Base-by-base conservation (phyloP, 2,329 filamentous ascomycete species). In the Chalaropsis thielavioides region DNA sequence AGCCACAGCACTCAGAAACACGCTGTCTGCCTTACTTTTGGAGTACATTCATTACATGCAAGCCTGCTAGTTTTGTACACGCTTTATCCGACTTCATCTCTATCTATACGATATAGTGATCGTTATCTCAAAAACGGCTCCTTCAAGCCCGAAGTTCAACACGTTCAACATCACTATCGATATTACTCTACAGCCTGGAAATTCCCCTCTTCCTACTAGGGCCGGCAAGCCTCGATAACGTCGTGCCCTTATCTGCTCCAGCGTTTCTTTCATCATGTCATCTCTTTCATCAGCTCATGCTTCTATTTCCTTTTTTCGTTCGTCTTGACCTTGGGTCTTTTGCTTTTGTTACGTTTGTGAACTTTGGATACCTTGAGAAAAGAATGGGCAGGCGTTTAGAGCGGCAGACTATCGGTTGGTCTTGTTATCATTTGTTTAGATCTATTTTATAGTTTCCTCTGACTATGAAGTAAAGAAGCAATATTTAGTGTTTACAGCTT, bases 221-320 rank as follows among this genome's bases (percentile, higher is more conserved):
- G 10, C 35, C 7, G 35, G 10, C 8, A 8, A 38, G 3, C 35
- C 35, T 38, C 35, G 1, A 10, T 38, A 15, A 27, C 10, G 11
- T 22, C 8, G 46, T 24, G 51, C 40, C 38, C 44, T 64, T 64
- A 7, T 27, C 54, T 59, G 19, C 40, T 59, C 27, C 41, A 17
- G 38, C 24, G 61, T 51, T 38, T 64, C 41, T 40, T 59, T 17
- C 6, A 51, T 19, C 7, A 10, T 54, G 31, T 10, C 31, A 59
- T 60, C 40, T 24, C 41, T 51, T 64, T 15, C 31, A 15, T 24
- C 24, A 24, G n/a, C 43, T 60, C 27, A 51, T 19, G 19, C 61
- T 35, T 70, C 70, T 62, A 68, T 67, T 56, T 68, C 71, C 64
- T 67, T 56, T 68, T 71, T 63, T 69, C 71, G 38, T 51, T 66